Evolutionary conservation across 2,329 filamentous ascomycete genomes (phyloP), one percentile per base, ranked within the genome.

Genomic region (Fusarium pilosicola): DNA sequence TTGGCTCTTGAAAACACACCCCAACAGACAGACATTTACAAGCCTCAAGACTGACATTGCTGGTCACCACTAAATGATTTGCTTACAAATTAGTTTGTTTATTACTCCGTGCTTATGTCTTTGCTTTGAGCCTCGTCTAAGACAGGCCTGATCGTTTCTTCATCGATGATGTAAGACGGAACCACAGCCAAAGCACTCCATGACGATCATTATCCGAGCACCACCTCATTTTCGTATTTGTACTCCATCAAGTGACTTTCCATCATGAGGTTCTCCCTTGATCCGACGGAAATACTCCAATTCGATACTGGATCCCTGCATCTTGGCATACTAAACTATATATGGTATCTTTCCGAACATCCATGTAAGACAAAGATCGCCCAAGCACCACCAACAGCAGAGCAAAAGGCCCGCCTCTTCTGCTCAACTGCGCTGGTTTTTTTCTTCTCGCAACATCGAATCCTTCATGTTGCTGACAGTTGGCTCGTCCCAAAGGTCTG

Each of bases 1-100:
- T 13, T 30, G 18, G 14, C 9, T 8, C 20, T 32, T 32, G 15
- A 18, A 0, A 18, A 0, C 1, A 6, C 15, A 32, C 20, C 3
- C 14, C 20, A 7, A 32, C n/a, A n/a, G n/a, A 30, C 46, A 28
- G 8, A 11, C 5, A 20, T 22, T 28, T 22, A 0, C 26, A 22
- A 22, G 4, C 28, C 22, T 32, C 6, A 17, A 49, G 20, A 18
- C 30, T n/a, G 22, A 13, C 14, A 4, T 24, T 32, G 2, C 28
- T 32, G 28, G 8, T 13, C 46, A 32, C 14, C 3, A 49, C 15
- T 2, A 4, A 24, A 24, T 49, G 15, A n/a, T n/a, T n/a, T n/a
- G n/a, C n/a, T 45, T 26, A 14, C 6, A 5, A 32, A 0, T 13
- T n/a, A 4, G 22, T 24, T 32, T 4, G 3, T 24, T 24, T 18